Evolutionary conservation across 352 stramenopile species (phyloP), one percentile per base, ranked within the genome.

Genomic region (Phytophthora pseudosyringae): DNA sequence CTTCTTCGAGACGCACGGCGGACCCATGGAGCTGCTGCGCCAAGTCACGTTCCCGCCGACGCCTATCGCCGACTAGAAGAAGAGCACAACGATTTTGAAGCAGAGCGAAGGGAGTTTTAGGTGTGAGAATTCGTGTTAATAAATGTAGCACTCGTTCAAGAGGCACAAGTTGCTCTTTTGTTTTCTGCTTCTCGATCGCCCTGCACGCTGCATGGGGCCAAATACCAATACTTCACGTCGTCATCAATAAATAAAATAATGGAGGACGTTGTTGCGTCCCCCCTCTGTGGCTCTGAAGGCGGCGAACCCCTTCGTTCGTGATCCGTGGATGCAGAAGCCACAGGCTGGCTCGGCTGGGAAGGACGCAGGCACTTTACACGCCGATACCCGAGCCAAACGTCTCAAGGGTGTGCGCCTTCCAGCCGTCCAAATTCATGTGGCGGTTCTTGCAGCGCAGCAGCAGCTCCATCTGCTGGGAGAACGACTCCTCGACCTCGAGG

Each of bases 341-440:
- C 52, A 60, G 33, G 36, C 10, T 35, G 6, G 21, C 13, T 54
- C 10, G 16, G 21, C 13, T 58, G 44, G 32, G 31, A 11, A 21
- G 5, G 26, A 35, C 36, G 31, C 51, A 63, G 28, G 39, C 54
- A 16, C 25, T 72, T 21, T 75, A 85, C 8, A 88, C 49, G 48
- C 79, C 75, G 59, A 95, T 93, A 67, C 85, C 85, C 49, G 71
- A 78, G 72, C 88, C 88, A 72, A 89, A 95, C 47, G 78, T 93
- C 58, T 90, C 71, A 50, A 81, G 73, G 53, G 81, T 90, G 76
- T 90, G 63, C 29, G 77, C 64, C 61, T 93, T 91, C 88, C 88
- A 95, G 36, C 88, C 81, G 44, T 90, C 71, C 59, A 95, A 72
- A 21, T 78, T 84, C 68, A 95, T 80, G 48, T 83, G 75, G 11